Percentiles rank a stretch among this genome's conserved stretches.
Evolutionary conservation across 148 eudicot genomes (phyloP).

Genomic region (Spergularia marina): DNA sequence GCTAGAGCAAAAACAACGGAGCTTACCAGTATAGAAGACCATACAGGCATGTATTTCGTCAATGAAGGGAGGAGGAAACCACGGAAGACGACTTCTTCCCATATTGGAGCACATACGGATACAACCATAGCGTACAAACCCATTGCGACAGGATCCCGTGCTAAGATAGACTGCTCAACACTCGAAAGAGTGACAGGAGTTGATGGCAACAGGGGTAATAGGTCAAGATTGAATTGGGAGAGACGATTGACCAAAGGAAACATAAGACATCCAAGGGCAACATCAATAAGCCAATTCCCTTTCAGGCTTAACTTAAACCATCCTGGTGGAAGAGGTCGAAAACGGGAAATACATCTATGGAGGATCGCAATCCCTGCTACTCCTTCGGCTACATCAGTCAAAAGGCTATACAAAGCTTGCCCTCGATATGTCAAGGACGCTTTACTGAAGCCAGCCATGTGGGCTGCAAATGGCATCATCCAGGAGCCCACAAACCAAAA

Average conservation of each 20-base stretch:
- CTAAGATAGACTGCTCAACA: constrained; percentile 76
- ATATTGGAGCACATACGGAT: constrained; percentile 73
- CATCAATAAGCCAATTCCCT: constrained; percentile 77
- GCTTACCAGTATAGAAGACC: constrained; percentile 76
- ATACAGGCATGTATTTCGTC: constrained; percentile 82
- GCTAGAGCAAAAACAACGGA: constrained; percentile 77
- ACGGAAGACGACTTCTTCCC: constrained; percentile 83
- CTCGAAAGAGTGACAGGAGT: constrained; percentile 66
- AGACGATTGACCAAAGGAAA: constrained; percentile 82
- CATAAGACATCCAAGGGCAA: constrained; percentile 74
- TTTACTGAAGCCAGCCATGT: constrained; percentile 64
- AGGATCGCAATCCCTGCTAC: constrained; percentile 76
- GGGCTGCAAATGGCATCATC: constrained; percentile 82
- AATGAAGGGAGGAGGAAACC: constrained; percentile 87
- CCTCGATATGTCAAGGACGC: constrained; percentile 72
- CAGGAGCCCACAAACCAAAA: constrained; percentile 87
- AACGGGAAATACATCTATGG: constrained; percentile 58
- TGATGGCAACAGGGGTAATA: constrained; percentile 62
- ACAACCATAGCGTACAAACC: constrained; percentile 63
- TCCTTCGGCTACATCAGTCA: constrained; percentile 75
- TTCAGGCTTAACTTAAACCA: constrained; percentile 73
- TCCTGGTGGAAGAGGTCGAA: constrained; percentile 70
- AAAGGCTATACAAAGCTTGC: constrained; percentile 76
- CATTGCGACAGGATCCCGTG: constrained; percentile 80
- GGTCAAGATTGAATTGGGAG: constrained; percentile 70